These are phyloP conservation scores for Phytophthora tubulina DNA, from an alignment of 352 stramenopile genomes.

Conservation along the genomic window DNA sequence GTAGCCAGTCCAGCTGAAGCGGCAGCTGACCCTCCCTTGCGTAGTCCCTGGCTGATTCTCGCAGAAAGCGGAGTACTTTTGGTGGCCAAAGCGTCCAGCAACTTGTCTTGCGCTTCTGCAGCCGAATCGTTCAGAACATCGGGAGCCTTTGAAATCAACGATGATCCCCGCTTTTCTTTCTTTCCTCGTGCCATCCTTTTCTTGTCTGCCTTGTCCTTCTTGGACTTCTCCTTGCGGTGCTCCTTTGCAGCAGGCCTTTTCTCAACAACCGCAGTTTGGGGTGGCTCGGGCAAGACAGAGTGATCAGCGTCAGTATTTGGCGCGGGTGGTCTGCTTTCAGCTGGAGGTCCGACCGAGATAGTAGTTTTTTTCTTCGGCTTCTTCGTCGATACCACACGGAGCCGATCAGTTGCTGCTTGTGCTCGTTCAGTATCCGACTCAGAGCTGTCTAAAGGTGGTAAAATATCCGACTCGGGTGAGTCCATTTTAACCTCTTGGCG, in stretches of 20 bases:
- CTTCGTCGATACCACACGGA: constrained; percentile 17
- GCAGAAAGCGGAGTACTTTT: constrained; percentile 23
- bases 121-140: constrained; percentile 26
- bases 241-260: constrained; percentile 54
- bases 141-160: constrained; percentile 17
- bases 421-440: constrained; percentile 36
- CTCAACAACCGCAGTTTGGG: constrained; percentile 14
- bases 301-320: neutral
- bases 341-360: neutral
- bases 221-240: constrained; percentile 64
- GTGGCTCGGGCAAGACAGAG: neutral
- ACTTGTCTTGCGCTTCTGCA: constrained; percentile 29
- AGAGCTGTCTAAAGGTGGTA: constrained; percentile 29
- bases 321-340: neutral
- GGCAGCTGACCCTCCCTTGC: constrained; percentile 14
- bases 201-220: constrained; percentile 66
- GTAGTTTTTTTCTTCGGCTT: constrained; percentile 34
- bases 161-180: constrained; percentile 64
- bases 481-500: constrained; percentile 5
- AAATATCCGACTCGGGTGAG: constrained; percentile 15
- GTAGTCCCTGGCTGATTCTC: constrained; percentile 24
- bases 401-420: constrained; percentile 9
- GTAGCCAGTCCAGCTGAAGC: constrained; percentile 22
- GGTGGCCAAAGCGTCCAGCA: constrained; percentile 21
- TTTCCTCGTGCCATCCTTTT: constrained; percentile 59